Evolutionary conservation across 257 asterid genomes (phyloP).

Genomic region (Haberlea rhodopensis): DNA sequence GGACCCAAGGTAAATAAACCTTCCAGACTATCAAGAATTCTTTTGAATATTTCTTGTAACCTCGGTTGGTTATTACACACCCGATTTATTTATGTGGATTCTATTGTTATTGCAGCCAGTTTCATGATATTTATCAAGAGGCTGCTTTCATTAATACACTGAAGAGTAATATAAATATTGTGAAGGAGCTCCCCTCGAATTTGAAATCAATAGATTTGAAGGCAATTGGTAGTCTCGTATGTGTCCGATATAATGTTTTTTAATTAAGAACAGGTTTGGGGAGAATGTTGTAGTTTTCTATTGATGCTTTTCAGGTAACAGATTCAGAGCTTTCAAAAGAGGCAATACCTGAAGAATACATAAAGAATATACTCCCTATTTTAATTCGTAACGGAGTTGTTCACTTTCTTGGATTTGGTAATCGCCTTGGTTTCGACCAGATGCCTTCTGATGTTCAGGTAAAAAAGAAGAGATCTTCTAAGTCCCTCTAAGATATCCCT

Average conservation of each 20-base stretch:
- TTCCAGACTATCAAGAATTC: background rate
- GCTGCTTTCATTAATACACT: conserved; percentile 60
- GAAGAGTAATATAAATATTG: conserved; percentile 58
- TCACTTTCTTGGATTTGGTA: conserved; percentile 94
- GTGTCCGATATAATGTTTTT: conserved; percentile 32
- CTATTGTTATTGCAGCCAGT: conserved; percentile 59
- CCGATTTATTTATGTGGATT: background rate
- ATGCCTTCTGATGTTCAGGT: conserved; percentile 82
- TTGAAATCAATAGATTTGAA: conserved; percentile 57
- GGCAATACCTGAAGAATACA: conserved; percentile 77
- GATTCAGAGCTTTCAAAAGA: conserved; percentile 92
- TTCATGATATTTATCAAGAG: conserved; percentile 82
- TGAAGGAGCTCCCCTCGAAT: conserved; percentile 72
- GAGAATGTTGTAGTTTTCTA: conserved; percentile 15
- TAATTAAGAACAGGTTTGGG: background rate
- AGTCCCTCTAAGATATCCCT: background rate
- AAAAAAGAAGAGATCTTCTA: conserved; percentile 4
- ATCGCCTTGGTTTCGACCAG: conserved; percentile 73
- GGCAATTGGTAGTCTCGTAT: conserved; percentile 80
- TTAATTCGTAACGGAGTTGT: conserved; percentile 54
- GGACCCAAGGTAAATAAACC: conserved; percentile 71
- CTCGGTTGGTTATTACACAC: background rate
- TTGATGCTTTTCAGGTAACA: conserved; percentile 55
- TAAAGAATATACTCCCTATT: conserved; percentile 58
- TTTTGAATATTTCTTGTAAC: background rate